Conservation (phyloP, 768 basidiomycete genomes). For the Suillus lakei region DNA sequence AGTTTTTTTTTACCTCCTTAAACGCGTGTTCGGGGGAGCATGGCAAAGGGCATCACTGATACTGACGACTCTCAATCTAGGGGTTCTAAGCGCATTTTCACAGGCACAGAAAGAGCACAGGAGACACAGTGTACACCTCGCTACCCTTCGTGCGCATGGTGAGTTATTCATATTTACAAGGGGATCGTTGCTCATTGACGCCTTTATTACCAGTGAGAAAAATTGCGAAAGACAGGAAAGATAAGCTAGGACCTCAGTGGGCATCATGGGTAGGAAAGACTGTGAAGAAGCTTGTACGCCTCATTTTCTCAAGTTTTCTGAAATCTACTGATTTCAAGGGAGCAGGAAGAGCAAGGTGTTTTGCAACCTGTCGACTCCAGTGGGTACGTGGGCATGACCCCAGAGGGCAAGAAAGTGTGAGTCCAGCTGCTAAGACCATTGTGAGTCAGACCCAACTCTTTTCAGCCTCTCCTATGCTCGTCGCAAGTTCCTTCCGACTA, state of each 20-base stretch:
- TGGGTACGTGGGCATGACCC: constrained; percentile 46
- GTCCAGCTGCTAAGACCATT: constrained; percentile 19
- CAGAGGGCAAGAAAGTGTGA: constrained; percentile 51
- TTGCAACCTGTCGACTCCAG: constrained; percentile 39
- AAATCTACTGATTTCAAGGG: not conserved
- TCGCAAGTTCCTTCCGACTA: constrained; percentile 33
- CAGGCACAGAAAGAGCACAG: constrained; percentile 50
- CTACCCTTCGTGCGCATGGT: constrained; percentile 53
- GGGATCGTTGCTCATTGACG: not conserved
- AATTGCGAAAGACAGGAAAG: constrained; percentile 46
- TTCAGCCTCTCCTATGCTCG: constrained; percentile 40
- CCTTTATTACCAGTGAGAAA: constrained; percentile 43
- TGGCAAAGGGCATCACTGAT: constrained; percentile 3
- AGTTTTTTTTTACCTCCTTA: constrained; percentile 20
- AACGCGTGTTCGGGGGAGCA: not conserved
- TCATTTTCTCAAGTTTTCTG: not conserved
- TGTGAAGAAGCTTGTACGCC: constrained; percentile 47
- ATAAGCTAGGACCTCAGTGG: constrained; percentile 55
- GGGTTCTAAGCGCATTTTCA: constrained; percentile 51
- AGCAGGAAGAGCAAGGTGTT: constrained; percentile 50
- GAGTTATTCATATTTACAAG: constrained; percentile 8
- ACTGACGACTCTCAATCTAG: constrained; percentile 28
- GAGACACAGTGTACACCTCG: constrained; percentile 48
- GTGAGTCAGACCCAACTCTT: not conserved
- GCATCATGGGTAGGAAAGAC: constrained; percentile 51